Evolutionary conservation across 228 moss, liverwort and hornwort genomes (phyloP).

Genomic region (Sphagnum magellanicum): DNA sequence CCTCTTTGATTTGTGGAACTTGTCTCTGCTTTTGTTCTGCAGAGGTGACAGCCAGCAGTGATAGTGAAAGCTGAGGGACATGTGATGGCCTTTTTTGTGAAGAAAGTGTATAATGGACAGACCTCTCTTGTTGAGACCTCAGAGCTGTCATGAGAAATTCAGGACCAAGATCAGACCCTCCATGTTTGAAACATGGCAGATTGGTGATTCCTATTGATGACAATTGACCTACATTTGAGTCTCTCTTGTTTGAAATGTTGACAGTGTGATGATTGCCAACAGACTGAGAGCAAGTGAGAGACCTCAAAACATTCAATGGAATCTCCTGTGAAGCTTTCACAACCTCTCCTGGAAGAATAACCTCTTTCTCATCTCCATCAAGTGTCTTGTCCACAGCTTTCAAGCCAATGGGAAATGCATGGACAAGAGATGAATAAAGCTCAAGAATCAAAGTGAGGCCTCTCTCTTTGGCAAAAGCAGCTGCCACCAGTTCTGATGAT

Average conservation of each 20-base stretch:
- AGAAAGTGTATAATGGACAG: neutral
- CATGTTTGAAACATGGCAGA: too few relatives aligned
- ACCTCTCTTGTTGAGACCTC: neutral
- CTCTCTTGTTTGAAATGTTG: neutral
- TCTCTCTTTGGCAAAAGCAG: constrained; percentile 29
- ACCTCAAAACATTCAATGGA: constrained; percentile 12
- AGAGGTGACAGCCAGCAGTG: neutral
- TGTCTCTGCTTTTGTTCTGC: neutral
- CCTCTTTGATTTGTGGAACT: neutral
- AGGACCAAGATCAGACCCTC: too few relatives aligned
- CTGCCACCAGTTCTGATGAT: constrained; percentile 34
- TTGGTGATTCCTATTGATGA: too few relatives aligned
- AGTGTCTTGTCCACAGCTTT: constrained; percentile 22
- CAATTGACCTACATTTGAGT: neutral
- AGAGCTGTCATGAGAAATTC: too few relatives aligned
- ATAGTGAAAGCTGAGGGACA: constrained; percentile 3
- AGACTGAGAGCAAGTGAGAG: neutral
- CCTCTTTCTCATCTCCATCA: neutral
- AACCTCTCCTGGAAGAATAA: constrained; percentile 41
- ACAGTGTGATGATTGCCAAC: neutral
- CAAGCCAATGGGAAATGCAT: constrained; percentile 26
- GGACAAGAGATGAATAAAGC: constrained; percentile 50
- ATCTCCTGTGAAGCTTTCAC: constrained; percentile 2
- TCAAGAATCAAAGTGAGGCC: constrained; percentile 43
- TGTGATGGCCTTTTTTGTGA: neutral